Evolutionary conservation across 1,284 basidiomycete genomes (phyloP).

Genomic region (Puccinia hordei): DNA sequence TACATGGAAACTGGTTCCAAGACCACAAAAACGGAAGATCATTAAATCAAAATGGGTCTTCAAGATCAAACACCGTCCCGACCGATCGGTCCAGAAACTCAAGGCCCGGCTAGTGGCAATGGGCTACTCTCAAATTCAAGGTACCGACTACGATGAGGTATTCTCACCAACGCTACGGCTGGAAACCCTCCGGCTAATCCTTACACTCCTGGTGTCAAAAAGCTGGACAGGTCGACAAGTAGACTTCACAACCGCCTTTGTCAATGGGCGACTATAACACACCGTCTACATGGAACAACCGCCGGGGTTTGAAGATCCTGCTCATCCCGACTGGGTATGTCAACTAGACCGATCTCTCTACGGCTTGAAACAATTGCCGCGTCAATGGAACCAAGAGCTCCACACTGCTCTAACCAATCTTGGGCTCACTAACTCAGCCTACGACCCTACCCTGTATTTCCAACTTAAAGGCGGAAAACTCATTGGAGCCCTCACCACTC

Average conservation of each 20-base stretch:
- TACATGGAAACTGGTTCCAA: not conserved
- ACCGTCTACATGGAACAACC: not conserved
- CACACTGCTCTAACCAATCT: not conserved
- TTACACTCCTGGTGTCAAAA: not conserved
- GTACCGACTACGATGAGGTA: too few relatives aligned
- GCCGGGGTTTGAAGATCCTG: not conserved
- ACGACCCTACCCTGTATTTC: conserved; percentile 17
- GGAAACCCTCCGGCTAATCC: not conserved
- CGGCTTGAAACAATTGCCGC: not conserved
- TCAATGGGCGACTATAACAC: not conserved
- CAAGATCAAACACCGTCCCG: not conserved
- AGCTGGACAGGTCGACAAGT: not conserved
- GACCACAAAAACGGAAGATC: not conserved
- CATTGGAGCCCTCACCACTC: not conserved
- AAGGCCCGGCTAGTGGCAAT: too few relatives aligned
- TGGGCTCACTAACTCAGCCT: not conserved
- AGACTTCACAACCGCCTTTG: not conserved
- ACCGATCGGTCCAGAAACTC: too few relatives aligned
- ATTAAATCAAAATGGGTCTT: not conserved
- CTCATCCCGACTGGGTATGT: not conserved
- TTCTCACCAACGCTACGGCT: not conserved
- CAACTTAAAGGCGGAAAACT: not conserved
- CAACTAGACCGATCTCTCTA: not conserved
- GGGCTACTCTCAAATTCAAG: too few relatives aligned
- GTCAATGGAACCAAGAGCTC: not conserved